phyloP scores from a whole-genome alignment of 1,139 yeast genomes.

The Zygosaccharomyces pseudobailii region DNA sequence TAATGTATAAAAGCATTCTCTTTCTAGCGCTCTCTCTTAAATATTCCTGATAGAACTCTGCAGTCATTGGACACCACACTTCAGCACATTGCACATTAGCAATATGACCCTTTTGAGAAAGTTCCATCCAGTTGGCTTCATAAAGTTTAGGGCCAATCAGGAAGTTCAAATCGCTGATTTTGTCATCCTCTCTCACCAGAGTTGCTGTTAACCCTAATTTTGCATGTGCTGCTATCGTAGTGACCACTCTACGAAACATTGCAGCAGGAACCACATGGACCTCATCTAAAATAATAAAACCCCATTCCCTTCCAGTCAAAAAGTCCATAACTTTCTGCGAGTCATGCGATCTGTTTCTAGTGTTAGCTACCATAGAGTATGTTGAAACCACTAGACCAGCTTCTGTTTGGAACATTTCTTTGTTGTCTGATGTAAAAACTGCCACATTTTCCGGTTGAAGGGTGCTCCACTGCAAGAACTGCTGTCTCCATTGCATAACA shows the following conservation, averaged over 20 bases:
- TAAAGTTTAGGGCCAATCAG: slow-evolving; percentile 96
- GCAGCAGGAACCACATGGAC: slow-evolving; percentile 99
- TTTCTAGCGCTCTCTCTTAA: slow-evolving; percentile 82
- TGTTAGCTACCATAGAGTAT: slow-evolving; percentile 97
- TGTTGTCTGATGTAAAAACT: slow-evolving; percentile 93
- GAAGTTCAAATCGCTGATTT: slow-evolving; percentile 94
- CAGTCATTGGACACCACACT: slow-evolving; percentile 99
- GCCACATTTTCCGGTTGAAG: slow-evolving; percentile 97
- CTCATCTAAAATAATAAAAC: slow-evolving; percentile 93
- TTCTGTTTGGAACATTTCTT: slow-evolving; percentile 93
- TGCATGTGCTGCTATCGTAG: slow-evolving; percentile 97
- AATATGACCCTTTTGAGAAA: slow-evolving; percentile 97
- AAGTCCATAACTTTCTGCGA: slow-evolving; percentile 99
- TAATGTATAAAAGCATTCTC: slow-evolving; percentile 88
- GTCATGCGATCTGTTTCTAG: slow-evolving; percentile 93
- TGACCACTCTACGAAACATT: slow-evolving; percentile 96
- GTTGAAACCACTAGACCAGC: slow-evolving; percentile 97
- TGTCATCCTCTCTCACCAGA: slow-evolving; percentile 96
- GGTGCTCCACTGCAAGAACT: slow-evolving; percentile 97
- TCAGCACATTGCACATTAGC: slow-evolving; percentile 99
- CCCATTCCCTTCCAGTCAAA: slow-evolving; percentile 96
- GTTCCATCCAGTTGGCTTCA: slow-evolving; percentile 99
- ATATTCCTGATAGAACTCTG: slow-evolving; percentile 96
- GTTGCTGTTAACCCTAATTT: slow-evolving; percentile 96
- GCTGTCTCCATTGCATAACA: slow-evolving; percentile 99